Evolutionary conservation across 2,329 filamentous ascomycete species (phyloP).

Genomic region (Fusarium keratoplasticum): DNA sequence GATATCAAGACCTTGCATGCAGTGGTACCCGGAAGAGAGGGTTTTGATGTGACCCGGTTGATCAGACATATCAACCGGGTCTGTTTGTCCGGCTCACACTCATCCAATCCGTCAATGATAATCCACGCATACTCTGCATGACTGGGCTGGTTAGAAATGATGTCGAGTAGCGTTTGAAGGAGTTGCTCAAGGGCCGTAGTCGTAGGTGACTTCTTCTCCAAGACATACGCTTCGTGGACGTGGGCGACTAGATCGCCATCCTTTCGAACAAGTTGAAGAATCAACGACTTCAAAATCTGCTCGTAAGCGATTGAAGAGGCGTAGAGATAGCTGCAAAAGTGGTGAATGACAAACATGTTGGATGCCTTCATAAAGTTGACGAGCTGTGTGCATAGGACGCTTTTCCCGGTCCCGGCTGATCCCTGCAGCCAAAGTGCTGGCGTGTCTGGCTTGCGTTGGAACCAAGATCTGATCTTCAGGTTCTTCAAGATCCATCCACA

Average conservation of each 20-base stretch:
- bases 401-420: constrained; percentile 24
- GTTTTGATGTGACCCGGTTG: constrained; percentile 1
- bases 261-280: constrained; percentile 14
- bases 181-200: constrained; percentile 3
- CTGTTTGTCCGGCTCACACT: constrained; percentile 22
- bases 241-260: constrained; percentile 19
- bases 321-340: constrained; percentile 26
- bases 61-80: constrained; percentile 1
- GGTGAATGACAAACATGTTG: neutral
- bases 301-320: constrained; percentile 11
- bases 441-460: neutral
- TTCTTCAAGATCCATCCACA: constrained; percentile 23
- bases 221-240: constrained; percentile 10
- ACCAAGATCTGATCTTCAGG: constrained; percentile 8
- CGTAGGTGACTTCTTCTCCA: constrained; percentile 20
- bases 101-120: constrained; percentile 24
- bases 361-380: constrained; percentile 20
- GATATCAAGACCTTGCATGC: constrained; percentile 23
- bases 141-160: neutral
- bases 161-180: neutral
- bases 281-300: constrained; percentile 12
- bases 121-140: constrained; percentile 14
- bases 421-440: constrained; percentile 24
- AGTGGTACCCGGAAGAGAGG: neutral
- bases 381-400: constrained; percentile 23